Conservation (phyloP, 116 monocot genomes). For the Thalassia testudinum region DNA sequence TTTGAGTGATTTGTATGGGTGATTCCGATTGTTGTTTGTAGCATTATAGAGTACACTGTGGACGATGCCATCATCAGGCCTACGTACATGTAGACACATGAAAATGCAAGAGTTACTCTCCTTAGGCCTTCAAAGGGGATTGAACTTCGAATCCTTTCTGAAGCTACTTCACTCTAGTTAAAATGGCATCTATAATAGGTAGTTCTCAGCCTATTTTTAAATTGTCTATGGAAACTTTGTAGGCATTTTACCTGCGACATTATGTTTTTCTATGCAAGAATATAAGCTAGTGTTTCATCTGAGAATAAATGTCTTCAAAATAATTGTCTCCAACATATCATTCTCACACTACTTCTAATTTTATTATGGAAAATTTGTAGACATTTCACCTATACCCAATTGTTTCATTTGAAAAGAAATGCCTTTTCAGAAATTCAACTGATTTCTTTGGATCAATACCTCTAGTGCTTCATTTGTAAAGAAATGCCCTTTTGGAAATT, state of each 20-base stretch:
- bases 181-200: slow-evolving; percentile 82
- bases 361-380: too few species aligned
- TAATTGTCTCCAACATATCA: too few species aligned
- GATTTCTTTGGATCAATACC: too few species aligned
- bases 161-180: slow-evolving; percentile 77
- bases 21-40: slow-evolving; percentile 3
- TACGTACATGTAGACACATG: slow-evolving; percentile 98
- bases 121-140: slow-evolving; percentile 79
- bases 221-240: not conserved
- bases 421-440: too few species aligned
- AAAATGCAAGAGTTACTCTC: slow-evolving; percentile 89
- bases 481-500: not conserved
- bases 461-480: not conserved
- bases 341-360: too few species aligned
- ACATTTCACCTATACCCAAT: too few species aligned
- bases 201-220: not conserved
- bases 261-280: too few species aligned
- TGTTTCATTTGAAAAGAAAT: too few species aligned
- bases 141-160: slow-evolving; percentile 69
- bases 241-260: not conserved
- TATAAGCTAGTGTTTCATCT: too few species aligned
- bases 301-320: too few species aligned
- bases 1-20: not conserved
- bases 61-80: slow-evolving; percentile 78
- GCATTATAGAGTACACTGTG: slow-evolving; percentile 73